Conservation (phyloP, 2,329 filamentous ascomycete genomes). For the Zasmidium cellare region DNA sequence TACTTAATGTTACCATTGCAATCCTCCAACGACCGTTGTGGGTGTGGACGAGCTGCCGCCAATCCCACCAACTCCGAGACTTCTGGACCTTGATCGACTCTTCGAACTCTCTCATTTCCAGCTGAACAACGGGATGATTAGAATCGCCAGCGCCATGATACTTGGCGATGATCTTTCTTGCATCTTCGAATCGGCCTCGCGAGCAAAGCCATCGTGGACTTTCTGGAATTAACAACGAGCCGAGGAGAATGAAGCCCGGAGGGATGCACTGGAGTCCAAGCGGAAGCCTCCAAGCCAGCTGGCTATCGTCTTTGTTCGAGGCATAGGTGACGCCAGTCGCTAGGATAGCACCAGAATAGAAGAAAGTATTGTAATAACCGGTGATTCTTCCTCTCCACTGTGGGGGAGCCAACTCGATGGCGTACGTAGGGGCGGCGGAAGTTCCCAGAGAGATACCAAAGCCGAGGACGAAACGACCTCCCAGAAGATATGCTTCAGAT, state of each 20-base stretch:
- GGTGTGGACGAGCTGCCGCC: slow-evolving; percentile 9
- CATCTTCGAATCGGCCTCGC: slow-evolving; percentile 16
- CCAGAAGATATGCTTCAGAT: slow-evolving; percentile 13
- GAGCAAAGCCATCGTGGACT: slow-evolving; percentile 17
- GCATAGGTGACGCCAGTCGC: slow-evolving; percentile 25
- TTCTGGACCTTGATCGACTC: slow-evolving; percentile 12
- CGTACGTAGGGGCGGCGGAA: slow-evolving; percentile 15
- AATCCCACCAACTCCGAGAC: slow-evolving; percentile 14
- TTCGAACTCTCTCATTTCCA: slow-evolving; percentile 16
- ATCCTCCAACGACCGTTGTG: slow-evolving; percentile 12
- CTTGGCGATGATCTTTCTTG: slow-evolving; percentile 13
- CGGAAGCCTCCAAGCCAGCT: slow-evolving; percentile 23
- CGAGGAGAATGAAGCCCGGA: slow-evolving; percentile 13
- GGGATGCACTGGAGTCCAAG: slow-evolving; percentile 22
- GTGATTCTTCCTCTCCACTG: slow-evolving; percentile 17
- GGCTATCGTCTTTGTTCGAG: slow-evolving; percentile 18
- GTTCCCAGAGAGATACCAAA: slow-evolving; percentile 18
- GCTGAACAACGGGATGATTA: slow-evolving; percentile 10
- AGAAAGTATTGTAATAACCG: slow-evolving; percentile 15
- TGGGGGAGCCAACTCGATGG: slow-evolving; percentile 19
- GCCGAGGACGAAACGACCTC: slow-evolving; percentile 17
- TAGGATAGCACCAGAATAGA: slow-evolving; percentile 14
- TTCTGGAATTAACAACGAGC: slow-evolving; percentile 15
- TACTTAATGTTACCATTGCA: slow-evolving; percentile 8
- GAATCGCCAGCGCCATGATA: slow-evolving; percentile 16